Percentiles rank a stretch among this genome's conserved stretches.
These are phyloP conservation scores for Helenozyma baotianmanensis DNA, from an alignment of 805 yeast genomes.

Conservation along the genomic window DNA sequence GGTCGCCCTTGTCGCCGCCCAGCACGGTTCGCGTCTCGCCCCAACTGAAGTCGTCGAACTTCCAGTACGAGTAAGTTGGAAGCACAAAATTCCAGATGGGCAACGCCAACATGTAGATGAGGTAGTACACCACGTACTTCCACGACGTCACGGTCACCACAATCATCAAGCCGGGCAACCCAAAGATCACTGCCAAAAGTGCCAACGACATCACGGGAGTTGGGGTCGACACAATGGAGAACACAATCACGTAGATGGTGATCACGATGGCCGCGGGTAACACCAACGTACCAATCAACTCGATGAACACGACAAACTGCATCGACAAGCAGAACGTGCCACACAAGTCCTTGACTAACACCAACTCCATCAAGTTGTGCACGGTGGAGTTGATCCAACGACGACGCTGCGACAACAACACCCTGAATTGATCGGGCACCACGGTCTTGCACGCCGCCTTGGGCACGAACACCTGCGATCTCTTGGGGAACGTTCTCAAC, in stretches of 20 bases:
- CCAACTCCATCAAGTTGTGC: conserved; percentile 85
- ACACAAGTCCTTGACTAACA: conserved; percentile 79
- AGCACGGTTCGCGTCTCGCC: conserved; percentile 86
- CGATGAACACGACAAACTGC: conserved; percentile 86
- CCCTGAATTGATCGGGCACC: conserved; percentile 79
- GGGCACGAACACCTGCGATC: conserved; percentile 82
- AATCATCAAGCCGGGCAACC: conserved; percentile 79
- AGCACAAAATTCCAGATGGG: conserved; percentile 93
- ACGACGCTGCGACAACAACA: conserved; percentile 85
- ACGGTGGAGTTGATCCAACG: conserved; percentile 97
- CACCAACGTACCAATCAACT: conserved; percentile 80
- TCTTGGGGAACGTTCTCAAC: conserved; percentile 84
- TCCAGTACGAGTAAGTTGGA: conserved; percentile 88
- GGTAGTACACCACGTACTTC: conserved; percentile 73
- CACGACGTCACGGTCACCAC: conserved; percentile 74
- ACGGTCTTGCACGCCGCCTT: conserved; percentile 90
- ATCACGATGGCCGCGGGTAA: conserved; percentile 84
- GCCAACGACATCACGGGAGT: conserved; percentile 75
- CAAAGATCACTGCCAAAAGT: conserved; percentile 72
- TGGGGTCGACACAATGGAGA: conserved; percentile 66
- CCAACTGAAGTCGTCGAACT: conserved; percentile 95
- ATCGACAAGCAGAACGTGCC: conserved; percentile 93
- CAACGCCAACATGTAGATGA: conserved; percentile 69
- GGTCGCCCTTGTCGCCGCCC: conserved; percentile 62
- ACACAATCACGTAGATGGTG: conserved; percentile 71